phyloP scores from a whole-genome alignment of 228 moss, liverwort and hornwort genomes.

The Sphagnum magellanicum region DNA sequence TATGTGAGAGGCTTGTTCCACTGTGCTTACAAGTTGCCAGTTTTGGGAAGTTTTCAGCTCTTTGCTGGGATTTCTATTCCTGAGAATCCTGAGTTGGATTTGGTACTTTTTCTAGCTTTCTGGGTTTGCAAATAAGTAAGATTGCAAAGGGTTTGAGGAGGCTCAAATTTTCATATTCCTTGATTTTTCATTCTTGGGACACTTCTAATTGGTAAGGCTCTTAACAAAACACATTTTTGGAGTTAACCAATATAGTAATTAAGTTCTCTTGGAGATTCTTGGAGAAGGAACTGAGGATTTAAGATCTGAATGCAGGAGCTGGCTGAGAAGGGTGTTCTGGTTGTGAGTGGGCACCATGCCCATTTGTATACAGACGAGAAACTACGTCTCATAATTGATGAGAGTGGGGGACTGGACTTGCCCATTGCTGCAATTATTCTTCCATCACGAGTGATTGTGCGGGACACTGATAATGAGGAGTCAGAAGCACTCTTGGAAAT shows the following conservation, averaged over 20 bases:
- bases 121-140: no score
- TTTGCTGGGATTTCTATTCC: neutral
- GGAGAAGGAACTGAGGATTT: no score
- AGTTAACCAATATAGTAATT: no score
- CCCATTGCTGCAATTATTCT: constrained; percentile 91
- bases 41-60: neutral
- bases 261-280: no score
- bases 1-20: neutral
- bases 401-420: constrained; percentile 69
- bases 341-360: constrained; percentile 92
- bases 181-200: no score
- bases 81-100: no score
- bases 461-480: constrained; percentile 51
- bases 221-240: no score
- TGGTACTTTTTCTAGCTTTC: no score
- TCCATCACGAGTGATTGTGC: constrained; percentile 67
- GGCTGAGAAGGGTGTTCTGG: constrained; percentile 53
- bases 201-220: no score
- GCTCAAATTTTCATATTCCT: no score
- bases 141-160: no score
- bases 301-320: constrained; percentile 39
- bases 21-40: neutral
- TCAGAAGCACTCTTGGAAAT: constrained; percentile 7
- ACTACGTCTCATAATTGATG: constrained; percentile 85
- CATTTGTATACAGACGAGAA: constrained; percentile 45